Base-by-base conservation (phyloP, 371 early-diverging fungal genomes). In the Hamiltosporidium magnivora region DNA sequence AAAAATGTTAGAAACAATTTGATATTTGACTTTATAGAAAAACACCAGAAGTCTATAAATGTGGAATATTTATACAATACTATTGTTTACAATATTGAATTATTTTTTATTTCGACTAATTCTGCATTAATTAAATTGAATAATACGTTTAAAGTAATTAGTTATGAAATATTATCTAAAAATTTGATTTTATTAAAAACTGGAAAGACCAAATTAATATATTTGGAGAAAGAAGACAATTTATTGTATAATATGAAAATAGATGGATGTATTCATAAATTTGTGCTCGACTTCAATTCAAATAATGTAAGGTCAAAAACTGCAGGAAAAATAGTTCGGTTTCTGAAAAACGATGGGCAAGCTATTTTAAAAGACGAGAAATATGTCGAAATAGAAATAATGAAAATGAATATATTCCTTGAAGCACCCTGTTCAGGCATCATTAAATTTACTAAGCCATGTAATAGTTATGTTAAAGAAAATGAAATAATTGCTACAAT, bases 391-490 rank as follows among this genome's bases (percentile, higher is more conserved):
- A 93, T 96, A 76, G 97, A 96, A 86, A 94, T 94, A 72, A 96
- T 96, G 97, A 96, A 96, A 84, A 95, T 94, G 94, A 90, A 90
- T 79, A 93, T 93, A 92, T 93, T 92, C 63, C 83, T 95, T 73
- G 44, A 41, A 11, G 59, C 75, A 6, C 60, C 64, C 2, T 61
- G 36, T n/a, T 42, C 42, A 41, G 72, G 72, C 0, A 63, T 6
- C 14, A 36, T 62, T 9, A 42, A 49, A 44, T 44, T 62, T 36
- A 78, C 89, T 42, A 90, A 91, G 37, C 76, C 86, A 53, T 8
- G 49, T 49, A 49, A 49, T 8, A 49, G 6, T 8, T 49, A 49
- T 12, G 49, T 49, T 12, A 49, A 49, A 49, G 49, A 49, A 49
- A 93, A 92, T 73, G 95, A 94, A 73, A 86, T 94, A 61, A 86